Conservation (phyloP, 1,139 yeast genomes). For the Kurtzmaniella quercitrusa region DNA sequence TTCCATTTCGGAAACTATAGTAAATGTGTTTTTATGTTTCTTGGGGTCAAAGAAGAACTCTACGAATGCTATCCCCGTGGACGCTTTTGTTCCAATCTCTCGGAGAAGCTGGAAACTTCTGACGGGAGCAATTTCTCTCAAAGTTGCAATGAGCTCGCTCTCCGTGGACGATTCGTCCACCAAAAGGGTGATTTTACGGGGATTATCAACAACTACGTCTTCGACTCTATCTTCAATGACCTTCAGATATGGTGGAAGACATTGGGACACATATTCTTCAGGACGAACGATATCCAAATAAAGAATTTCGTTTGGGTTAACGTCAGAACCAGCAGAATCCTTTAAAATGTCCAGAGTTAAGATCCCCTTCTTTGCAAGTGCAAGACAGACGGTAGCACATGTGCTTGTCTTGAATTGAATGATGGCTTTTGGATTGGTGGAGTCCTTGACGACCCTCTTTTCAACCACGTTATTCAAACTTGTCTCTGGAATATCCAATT, state of each 20-base stretch:
- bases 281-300: slow-evolving; percentile 49
- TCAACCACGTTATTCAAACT: slow-evolving; percentile 26
- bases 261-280: slow-evolving; percentile 52
- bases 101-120: slow-evolving; percentile 28
- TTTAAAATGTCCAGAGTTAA: slow-evolving; percentile 16
- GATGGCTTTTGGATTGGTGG: slow-evolving; percentile 27
- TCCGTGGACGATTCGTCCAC: slow-evolving; percentile 24
- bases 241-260: slow-evolving; percentile 16
- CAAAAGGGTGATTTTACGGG: slow-evolving; percentile 29
- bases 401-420: slow-evolving; percentile 50
- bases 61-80: slow-evolving; percentile 38
- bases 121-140: slow-evolving; percentile 21
- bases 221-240: slow-evolving; percentile 17
- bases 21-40: slow-evolving; percentile 7
- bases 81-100: slow-evolving; percentile 34
- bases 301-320: slow-evolving; percentile 6
- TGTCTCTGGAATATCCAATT: slow-evolving; percentile 31
- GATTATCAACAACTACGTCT: slow-evolving; percentile 30
- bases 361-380: slow-evolving; percentile 39
- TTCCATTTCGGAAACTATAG: slow-evolving; percentile 14
- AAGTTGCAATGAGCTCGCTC: slow-evolving; percentile 20
- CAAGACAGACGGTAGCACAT: slow-evolving; percentile 57
- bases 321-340: slow-evolving; percentile 5
- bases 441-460: slow-evolving; percentile 33
- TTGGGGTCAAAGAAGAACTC: slow-evolving; percentile 25